Conservation (phyloP, 805 yeast genomes). For the Wickerhamiella spandovensis region DNA sequence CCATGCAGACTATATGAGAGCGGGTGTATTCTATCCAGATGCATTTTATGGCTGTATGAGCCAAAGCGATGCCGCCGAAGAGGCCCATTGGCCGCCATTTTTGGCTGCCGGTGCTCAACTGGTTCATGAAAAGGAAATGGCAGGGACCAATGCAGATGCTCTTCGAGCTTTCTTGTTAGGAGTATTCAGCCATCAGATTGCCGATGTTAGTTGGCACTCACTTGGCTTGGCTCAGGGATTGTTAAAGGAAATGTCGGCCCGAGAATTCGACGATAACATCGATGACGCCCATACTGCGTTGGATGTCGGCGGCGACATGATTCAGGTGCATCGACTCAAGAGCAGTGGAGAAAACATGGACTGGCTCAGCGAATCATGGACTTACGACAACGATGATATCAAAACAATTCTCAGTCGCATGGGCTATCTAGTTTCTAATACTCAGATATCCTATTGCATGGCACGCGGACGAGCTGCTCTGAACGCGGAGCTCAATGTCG, state of each 20-base stretch:
- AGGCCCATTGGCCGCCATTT: slow-evolving; percentile 61
- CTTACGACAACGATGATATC: slow-evolving; percentile 33
- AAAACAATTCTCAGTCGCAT: slow-evolving; percentile 26
- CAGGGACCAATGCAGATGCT: slow-evolving; percentile 9
- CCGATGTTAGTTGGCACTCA: slow-evolving; percentile 61
- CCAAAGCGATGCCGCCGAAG: slow-evolving; percentile 41
- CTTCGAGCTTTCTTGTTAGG: slow-evolving; percentile 48
- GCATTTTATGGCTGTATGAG: slow-evolving; percentile 50
- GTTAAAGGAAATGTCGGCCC: slow-evolving; percentile 34
- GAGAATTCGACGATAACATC: slow-evolving; percentile 42
- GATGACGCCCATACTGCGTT: slow-evolving; percentile 38
- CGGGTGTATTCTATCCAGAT: slow-evolving; percentile 62
- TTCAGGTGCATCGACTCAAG: slow-evolving; percentile 31
- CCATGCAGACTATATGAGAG: slow-evolving; percentile 27
- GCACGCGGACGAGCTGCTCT: slow-evolving; percentile 41
- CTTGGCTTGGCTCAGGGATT: slow-evolving; percentile 41
- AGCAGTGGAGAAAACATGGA: slow-evolving; percentile 19
- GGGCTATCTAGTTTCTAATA: slow-evolving; percentile 27
- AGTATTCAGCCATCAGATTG: slow-evolving; percentile 45
- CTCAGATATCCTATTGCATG: slow-evolving; percentile 37
- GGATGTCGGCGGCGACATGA: slow-evolving; percentile 55
- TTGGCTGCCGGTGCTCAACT: slow-evolving; percentile 33
- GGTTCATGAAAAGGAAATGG: slow-evolving; percentile 27
- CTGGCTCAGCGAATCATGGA: slow-evolving; percentile 23
- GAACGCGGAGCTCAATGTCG: slow-evolving; percentile 31